phyloP scores from a whole-genome alignment of 371 early-diverging fungal species.

The Massospora cicadina region DNA sequence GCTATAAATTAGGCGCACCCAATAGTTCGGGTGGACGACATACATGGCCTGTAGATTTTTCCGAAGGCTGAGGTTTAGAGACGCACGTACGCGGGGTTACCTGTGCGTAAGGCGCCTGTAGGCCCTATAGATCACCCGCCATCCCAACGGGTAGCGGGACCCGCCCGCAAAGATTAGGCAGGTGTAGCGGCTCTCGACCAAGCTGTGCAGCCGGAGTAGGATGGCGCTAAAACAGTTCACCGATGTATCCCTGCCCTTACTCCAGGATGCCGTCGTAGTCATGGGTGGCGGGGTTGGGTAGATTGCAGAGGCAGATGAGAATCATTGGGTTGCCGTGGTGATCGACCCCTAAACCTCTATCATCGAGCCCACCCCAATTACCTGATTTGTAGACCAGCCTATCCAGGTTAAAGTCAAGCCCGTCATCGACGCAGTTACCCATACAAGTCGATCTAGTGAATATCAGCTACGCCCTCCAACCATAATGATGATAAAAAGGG shows the following conservation, averaged over 20 bases:
- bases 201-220: constrained; percentile 10
- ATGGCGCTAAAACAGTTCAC: neutral
- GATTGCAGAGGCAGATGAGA: neutral
- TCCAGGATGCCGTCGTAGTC: neutral
- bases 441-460: no score
- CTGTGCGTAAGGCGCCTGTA: constrained; percentile 56
- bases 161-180: constrained; percentile 70
- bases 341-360: neutral
- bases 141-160: constrained; percentile 50
- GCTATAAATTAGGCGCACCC: neutral
- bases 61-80: neutral
- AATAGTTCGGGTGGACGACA: neutral
- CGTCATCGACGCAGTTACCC: no score
- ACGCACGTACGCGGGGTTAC: constrained; percentile 19
- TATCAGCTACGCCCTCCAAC: no score
- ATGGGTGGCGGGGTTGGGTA: neutral
- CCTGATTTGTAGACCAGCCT: neutral
- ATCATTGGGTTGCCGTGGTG: neutral
- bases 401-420: neutral
- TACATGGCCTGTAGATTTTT: neutral
- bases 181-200: constrained; percentile 72
- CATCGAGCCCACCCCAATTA: neutral
- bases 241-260: neutral
- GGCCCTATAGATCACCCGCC: constrained; percentile 68
- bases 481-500: no score